phyloP scores from a whole-genome alignment of 768 basidiomycete genomes.

The Leccinum disarticulatum region DNA sequence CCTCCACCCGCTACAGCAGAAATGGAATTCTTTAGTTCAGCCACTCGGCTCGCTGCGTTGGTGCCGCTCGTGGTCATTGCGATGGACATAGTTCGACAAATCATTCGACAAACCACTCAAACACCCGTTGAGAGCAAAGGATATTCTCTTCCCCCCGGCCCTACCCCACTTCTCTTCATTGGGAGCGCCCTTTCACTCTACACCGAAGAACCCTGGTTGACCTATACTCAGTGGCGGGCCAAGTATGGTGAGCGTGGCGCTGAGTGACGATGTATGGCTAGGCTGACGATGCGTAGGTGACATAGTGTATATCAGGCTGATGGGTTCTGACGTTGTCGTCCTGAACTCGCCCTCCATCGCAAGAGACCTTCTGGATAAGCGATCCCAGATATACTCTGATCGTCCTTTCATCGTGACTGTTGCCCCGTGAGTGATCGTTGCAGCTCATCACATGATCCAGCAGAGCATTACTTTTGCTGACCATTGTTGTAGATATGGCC shows the following conservation, averaged over 20 bases:
- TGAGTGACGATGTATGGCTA: background rate
- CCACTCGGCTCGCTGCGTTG: background rate
- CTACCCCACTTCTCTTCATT: background rate
- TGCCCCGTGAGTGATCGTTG: background rate
- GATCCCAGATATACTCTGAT: constrained; percentile 44
- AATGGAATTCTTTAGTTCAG: background rate
- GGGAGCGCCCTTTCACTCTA: background rate
- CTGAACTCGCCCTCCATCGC: constrained; percentile 43
- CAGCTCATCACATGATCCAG: background rate
- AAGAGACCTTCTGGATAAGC: constrained; percentile 45
- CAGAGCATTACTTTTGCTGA: too few species aligned
- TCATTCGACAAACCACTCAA: background rate
- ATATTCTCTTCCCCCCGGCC: constrained; percentile 10
- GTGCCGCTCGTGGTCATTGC: background rate
- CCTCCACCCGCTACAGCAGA: background rate
- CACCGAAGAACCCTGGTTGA: constrained; percentile 4
- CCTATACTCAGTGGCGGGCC: constrained; percentile 6
- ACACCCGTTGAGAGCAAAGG: background rate
- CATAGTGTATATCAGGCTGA: constrained; percentile 45
- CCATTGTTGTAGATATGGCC: constrained; percentile 1
- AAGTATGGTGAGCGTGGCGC: constrained; percentile 4
- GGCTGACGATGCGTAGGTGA: constrained; percentile 27
- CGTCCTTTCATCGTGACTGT: constrained; percentile 6
- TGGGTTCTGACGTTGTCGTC: constrained; percentile 42
- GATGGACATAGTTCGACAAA: background rate